phyloP scores from a whole-genome alignment of 495 filamentous ascomycete species.

The Pyrenula massariospora region DNA sequence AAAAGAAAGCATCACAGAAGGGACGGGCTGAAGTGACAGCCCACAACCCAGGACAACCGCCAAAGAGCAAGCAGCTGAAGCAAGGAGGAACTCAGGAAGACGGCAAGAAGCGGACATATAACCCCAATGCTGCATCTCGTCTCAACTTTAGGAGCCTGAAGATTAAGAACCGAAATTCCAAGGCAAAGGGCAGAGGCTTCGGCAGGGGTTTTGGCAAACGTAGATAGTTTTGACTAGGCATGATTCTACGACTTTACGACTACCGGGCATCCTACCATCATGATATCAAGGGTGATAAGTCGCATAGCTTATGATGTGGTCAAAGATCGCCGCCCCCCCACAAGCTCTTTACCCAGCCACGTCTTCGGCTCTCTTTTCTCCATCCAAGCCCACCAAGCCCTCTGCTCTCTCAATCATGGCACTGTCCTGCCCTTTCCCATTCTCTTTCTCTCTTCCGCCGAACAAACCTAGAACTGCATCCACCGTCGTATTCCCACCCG shows the following conservation, averaged over 20 bases:
- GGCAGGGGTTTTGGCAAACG: not conserved
- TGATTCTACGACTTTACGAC: not conserved
- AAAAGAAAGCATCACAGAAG: not conserved
- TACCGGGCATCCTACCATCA: no score
- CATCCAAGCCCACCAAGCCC: slow-evolving; percentile 21
- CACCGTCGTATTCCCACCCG: slow-evolving; percentile 82
- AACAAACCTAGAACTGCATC: slow-evolving; percentile 64
- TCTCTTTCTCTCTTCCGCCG: slow-evolving; percentile 11
- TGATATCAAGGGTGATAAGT: no score
- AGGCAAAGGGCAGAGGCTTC: slow-evolving; percentile 12
- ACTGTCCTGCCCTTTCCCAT: slow-evolving; percentile 1
- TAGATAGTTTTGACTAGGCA: not conserved
- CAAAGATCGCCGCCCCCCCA: no score
- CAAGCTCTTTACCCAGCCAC: slow-evolving; percentile 28
- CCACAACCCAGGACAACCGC: not conserved
- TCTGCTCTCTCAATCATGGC: slow-evolving; percentile 20
- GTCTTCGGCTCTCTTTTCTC: slow-evolving; percentile 29
- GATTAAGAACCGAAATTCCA: slow-evolving; percentile 46
- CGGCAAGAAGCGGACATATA: slow-evolving; percentile 12
- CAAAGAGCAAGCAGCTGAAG: not conserved
- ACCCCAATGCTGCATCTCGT: slow-evolving; percentile 48
- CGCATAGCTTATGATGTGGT: no score
- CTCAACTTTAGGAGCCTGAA: slow-evolving; percentile 78
- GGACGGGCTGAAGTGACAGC: not conserved
- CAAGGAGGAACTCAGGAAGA: not conserved